Evolutionary conservation across 805 yeast species (phyloP), one percentile per base, ranked within the genome.

Genomic region (Metschnikowia rubicola): DNA sequence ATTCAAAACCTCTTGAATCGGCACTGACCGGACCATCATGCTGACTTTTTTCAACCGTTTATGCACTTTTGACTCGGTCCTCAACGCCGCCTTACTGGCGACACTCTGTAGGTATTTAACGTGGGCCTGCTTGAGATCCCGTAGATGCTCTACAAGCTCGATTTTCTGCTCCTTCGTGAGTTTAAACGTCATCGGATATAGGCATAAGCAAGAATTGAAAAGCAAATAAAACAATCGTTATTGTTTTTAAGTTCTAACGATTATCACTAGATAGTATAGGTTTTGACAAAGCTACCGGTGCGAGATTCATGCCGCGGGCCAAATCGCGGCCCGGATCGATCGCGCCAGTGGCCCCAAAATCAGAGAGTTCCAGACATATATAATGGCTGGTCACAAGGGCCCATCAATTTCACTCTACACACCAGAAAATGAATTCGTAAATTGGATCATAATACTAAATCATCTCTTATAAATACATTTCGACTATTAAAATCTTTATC

Each of bases 21-120:
- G 73, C 11, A 76, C 73, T 47, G 75, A 71, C 74, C 82, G 76
- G 29, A 79, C 64, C 19, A 75, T 73, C 35, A 78, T 70, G 40
- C 75, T 69, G 8, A 79, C 78, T 37, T 68, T 68, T 51, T 75
- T 77, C 28, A 76, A 56, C 46, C 81, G 60, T 37, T 77, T 60
- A 30, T 61, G 56, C 9, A 78, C 66, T 46, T 70, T 72, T 17
- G 61, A 56, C 41, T 72, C 74, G 17, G 70, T 56, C 8, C 53
- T 46, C 38, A 58, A 41, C 44, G 70, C 60, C 10, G 53, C 42
- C 44, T 53, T 47, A 36, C 63, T 57, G 48, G 63, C 53, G 21
- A 53, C 56, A 29, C 51, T 55, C n/a, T 63, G 60, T 35, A 77
- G 55, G 8, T 50, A 56, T 39, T 42, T 47, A 26, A 60, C 44